Evolutionary conservation across 306 rosid species (phyloP), one percentile per base, ranked within the genome.

Genomic region (Castanea mollissima): DNA sequence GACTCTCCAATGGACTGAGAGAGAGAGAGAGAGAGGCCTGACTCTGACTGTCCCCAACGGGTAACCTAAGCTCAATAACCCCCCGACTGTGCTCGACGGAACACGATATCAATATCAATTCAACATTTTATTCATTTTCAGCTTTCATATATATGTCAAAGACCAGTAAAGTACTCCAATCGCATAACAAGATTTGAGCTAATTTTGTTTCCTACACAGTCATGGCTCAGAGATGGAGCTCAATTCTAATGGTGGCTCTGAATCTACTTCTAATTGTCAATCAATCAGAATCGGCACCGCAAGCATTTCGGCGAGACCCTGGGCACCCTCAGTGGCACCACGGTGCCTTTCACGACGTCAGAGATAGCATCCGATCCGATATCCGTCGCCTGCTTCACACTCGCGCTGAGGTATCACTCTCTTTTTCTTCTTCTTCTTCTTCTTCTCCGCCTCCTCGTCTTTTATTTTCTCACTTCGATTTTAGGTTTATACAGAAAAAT

Each of bases 311-410:
- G 81, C 78, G 90, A 91, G 93, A 84, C 57, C 82, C 89, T 4
- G 90, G 93, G 21, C 97, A 90, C 69, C 79, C 92, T 79, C 99
- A 95, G 68, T 95, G 99, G 99, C 99, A 95, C 85, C 99, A 95
- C 75, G 83, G 97, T 3, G 98, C 98, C 81, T 95, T 95, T 87
- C 99, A 91, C 80, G 97, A 92, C 84, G 98, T 95, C 74, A 80
- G 91, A 12, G 92, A 92, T 7, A 76, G 69, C 76, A 87, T 95
- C 74, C 96, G 96, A 84, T 84, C 92, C 82, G 97, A 92, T 32
- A 90, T 93, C 75, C 99, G 93, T 75, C 97, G 96, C 83, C 90
- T 93, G 99, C 93, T 95, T 57, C 99, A 95, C 76, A 83, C 98
- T 80, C 97, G 98, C 16, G 98, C 99, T 11, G 99, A 95, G 99